These are phyloP conservation scores for Termitomyces heimii DNA, from an alignment of 768 basidiomycete genomes.

Conservation along the genomic window DNA sequence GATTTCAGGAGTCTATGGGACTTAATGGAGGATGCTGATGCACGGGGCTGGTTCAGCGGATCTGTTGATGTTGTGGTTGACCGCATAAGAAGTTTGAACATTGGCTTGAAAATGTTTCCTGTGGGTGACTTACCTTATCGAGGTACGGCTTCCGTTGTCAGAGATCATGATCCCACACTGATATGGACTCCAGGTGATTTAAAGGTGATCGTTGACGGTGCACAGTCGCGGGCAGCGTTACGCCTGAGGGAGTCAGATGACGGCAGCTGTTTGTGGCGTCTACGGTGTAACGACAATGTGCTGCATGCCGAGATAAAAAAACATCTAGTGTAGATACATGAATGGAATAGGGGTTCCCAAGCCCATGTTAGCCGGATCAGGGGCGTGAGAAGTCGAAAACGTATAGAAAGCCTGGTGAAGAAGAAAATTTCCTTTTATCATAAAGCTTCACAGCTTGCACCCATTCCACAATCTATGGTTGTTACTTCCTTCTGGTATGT, in stretches of 20 bases:
- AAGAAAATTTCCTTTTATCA: slow-evolving; percentile 11
- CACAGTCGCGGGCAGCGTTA: slow-evolving; percentile 29
- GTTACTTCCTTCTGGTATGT: slow-evolving; percentile 32
- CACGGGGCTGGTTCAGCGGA: slow-evolving; percentile 66
- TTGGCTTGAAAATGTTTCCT: slow-evolving; percentile 45
- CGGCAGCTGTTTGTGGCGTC: slow-evolving; percentile 66
- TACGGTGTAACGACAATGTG: slow-evolving; percentile 45
- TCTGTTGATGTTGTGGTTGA: slow-evolving; percentile 49
- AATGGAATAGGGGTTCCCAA: background rate
- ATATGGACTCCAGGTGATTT: slow-evolving; percentile 47
- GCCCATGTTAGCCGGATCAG: slow-evolving; percentile 3
- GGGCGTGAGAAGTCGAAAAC: background rate
- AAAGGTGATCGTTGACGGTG: slow-evolving; percentile 39
- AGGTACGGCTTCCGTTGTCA: slow-evolving; percentile 32
- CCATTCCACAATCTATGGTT: slow-evolving; percentile 46
- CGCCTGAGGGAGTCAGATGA: slow-evolving; percentile 62
- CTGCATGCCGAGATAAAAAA: slow-evolving; percentile 41
- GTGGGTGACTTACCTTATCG: slow-evolving; percentile 52
- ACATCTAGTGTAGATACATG: slow-evolving; percentile 21
- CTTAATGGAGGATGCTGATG: slow-evolving; percentile 33
- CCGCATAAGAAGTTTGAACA: slow-evolving; percentile 41
- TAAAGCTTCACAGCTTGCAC: slow-evolving; percentile 7
- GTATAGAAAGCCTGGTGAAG: background rate
- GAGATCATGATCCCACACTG: slow-evolving; percentile 5
- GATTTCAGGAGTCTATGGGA: slow-evolving; percentile 61